A percentile compares a stretch with the other conserved stretches of the same genome.
phyloP scores from a whole-genome alignment of 1,284 basidiomycete genomes.

The Spongiforma sp. region DNA sequence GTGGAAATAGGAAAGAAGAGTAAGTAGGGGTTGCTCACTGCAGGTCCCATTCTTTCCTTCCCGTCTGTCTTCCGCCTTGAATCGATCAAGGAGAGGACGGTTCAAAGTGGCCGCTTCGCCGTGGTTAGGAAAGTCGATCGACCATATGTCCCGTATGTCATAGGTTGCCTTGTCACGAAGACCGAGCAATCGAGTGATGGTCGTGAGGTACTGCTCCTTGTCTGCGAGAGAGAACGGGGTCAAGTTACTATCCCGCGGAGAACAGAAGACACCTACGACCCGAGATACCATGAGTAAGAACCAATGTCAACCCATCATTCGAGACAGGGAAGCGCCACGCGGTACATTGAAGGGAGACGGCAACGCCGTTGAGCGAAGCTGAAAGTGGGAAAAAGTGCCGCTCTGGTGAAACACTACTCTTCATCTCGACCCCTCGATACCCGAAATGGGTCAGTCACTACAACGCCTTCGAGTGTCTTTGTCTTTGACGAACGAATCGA shows the following conservation, averaged over 20 bases:
- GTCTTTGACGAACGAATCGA: too few relatives aligned
- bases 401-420: constrained; percentile 25
- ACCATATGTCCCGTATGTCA: constrained; percentile 55
- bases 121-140: constrained; percentile 58
- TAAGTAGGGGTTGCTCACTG: too few relatives aligned
- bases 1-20: too few relatives aligned
- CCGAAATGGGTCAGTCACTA: too few relatives aligned
- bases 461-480: too few relatives aligned
- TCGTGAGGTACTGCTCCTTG: constrained; percentile 58
- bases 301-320: constrained; percentile 27
- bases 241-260: too few relatives aligned
- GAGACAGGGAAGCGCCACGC: constrained; percentile 36
- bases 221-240: constrained; percentile 42
- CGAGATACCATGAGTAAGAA: constrained; percentile 33
- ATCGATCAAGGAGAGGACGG: constrained; percentile 38
- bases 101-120: constrained; percentile 57
- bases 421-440: too few relatives aligned
- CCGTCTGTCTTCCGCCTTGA: constrained; percentile 22
- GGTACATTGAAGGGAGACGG: constrained; percentile 22
- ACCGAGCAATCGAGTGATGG: constrained; percentile 46
- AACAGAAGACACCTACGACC: constrained; percentile 28
- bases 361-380: constrained; percentile 19
- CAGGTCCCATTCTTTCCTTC: constrained; percentile 18
- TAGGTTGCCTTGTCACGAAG: constrained; percentile 30
- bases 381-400: constrained; percentile 22